phyloP scores from a whole-genome alignment of 2,329 filamentous ascomycete species.

The Ophiostoma sp. region DNA sequence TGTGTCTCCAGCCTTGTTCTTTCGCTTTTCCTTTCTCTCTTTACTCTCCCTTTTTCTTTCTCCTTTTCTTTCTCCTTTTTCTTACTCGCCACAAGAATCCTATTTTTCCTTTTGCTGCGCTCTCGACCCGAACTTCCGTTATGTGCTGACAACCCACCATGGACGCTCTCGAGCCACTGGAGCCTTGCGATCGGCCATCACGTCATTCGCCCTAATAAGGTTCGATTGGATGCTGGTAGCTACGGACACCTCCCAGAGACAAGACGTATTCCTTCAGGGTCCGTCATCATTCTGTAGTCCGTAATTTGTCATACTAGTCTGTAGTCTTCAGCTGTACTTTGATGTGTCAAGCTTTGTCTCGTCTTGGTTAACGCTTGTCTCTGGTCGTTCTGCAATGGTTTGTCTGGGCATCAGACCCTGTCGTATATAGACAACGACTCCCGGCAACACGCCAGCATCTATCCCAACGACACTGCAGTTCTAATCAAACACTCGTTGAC shows the following conservation, averaged over 20 bases:
- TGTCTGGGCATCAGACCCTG: not conserved
- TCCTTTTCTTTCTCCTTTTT: not conserved
- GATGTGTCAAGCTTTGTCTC: not conserved
- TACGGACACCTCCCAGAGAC: not conserved
- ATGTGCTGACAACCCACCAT: not conserved
- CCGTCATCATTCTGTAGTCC: not conserved
- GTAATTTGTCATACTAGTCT: not conserved
- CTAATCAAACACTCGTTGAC: too few relatives aligned
- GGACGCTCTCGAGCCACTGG: constrained; percentile 8
- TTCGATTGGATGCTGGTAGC: not conserved
- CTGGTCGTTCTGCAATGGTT: not conserved
- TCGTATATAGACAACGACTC: not conserved
- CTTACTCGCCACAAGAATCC: not conserved
- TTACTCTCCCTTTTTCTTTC: not conserved
- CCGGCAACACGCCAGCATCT: too few relatives aligned
- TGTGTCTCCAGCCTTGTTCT: too few relatives aligned
- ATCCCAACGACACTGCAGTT: too few relatives aligned
- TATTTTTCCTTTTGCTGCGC: not conserved
- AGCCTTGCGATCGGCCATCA: constrained; percentile 12
- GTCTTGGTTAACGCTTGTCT: constrained; percentile 6
- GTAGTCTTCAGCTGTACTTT: too few relatives aligned
- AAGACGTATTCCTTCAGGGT: not conserved
- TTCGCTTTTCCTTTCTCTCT: too few relatives aligned
- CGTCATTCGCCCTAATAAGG: constrained; percentile 14
- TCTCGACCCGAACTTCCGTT: not conserved